Evolutionary conservation across 2,329 filamentous ascomycete species (phyloP).

Genomic region (Alternaria incomplexa): DNA sequence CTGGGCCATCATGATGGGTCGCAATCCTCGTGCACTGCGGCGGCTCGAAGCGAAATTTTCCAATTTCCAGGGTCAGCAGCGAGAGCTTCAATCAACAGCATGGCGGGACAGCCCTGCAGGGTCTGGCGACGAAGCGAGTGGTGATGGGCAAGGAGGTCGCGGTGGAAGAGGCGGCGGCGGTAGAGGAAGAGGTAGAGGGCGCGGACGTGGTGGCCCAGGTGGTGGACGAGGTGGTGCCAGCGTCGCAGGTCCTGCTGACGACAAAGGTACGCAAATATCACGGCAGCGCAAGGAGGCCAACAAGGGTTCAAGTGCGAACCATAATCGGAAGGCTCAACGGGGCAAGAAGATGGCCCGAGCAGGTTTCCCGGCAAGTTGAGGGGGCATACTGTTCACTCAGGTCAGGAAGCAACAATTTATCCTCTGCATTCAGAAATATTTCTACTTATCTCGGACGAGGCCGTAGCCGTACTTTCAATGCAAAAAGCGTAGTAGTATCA

Average conservation of each 20-base stretch:
- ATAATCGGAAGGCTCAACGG: slow-evolving; percentile 77
- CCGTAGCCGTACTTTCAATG: neutral
- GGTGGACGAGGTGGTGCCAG: slow-evolving; percentile 53
- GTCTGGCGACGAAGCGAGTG: slow-evolving; percentile 60
- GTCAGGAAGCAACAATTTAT: neutral
- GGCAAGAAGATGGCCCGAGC: slow-evolving; percentile 67
- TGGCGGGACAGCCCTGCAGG: slow-evolving; percentile 61
- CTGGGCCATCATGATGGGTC: slow-evolving; percentile 84
- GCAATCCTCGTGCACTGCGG: slow-evolving; percentile 72
- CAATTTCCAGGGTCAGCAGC: slow-evolving; percentile 70
- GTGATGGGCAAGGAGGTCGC: slow-evolving; percentile 56
- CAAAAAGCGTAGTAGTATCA: neutral
- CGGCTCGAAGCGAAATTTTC: slow-evolving; percentile 74
- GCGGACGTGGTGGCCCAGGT: slow-evolving; percentile 41
- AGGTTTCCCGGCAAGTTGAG: slow-evolving; percentile 51
- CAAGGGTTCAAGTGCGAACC: slow-evolving; percentile 83
- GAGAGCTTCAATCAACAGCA: slow-evolving; percentile 67
- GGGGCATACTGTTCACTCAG: neutral
- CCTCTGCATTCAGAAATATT: neutral
- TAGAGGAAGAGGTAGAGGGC: slow-evolving; percentile 45
- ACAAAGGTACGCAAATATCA: slow-evolving; percentile 74
- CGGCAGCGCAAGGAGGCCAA: slow-evolving; percentile 80
- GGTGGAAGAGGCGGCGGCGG: slow-evolving; percentile 51
- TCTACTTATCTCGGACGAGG: neutral
- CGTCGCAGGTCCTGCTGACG: slow-evolving; percentile 69